These are phyloP conservation scores for Davidsoniella australis DNA, from an alignment of 2,329 filamentous ascomycete species.

Conservation along the genomic window DNA sequence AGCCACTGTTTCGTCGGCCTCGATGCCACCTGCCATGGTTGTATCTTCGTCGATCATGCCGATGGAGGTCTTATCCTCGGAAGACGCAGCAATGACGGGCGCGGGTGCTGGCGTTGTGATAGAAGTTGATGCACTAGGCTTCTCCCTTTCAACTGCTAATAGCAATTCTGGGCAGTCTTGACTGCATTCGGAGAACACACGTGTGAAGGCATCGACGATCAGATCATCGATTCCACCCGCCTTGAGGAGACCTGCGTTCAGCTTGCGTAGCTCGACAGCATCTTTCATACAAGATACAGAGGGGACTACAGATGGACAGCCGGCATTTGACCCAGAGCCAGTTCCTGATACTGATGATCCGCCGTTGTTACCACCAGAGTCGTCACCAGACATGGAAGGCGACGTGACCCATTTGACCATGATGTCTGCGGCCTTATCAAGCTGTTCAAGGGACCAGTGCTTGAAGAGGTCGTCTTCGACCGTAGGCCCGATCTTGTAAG, in stretches of 20 bases:
- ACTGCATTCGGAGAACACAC: constrained; percentile 9
- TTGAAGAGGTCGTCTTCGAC: constrained; percentile 39
- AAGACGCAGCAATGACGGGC: not conserved
- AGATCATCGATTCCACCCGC: constrained; percentile 74
- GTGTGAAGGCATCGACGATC: constrained; percentile 75
- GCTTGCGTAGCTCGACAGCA: constrained; percentile 41
- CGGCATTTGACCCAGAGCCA: not conserved
- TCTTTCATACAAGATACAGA: constrained; percentile 40
- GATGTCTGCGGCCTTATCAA: constrained; percentile 37
- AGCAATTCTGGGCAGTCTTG: constrained; percentile 6
- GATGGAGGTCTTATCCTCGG: constrained; percentile 11
- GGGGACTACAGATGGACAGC: constrained; percentile 10
- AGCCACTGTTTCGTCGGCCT: constrained; percentile 12
- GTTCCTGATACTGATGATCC: not conserved
- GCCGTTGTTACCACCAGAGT: not conserved
- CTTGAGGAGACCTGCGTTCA: constrained; percentile 82
- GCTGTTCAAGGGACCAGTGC: constrained; percentile 34
- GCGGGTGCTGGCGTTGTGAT: not conserved
- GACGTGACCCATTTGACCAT: constrained; percentile 36
- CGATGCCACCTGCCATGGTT: constrained; percentile 17
- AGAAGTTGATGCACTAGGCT: constrained; percentile 14
- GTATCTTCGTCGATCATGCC: constrained; percentile 3
- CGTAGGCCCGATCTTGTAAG: constrained; percentile 27
- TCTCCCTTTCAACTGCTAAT: constrained; percentile 17
- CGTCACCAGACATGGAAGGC: constrained; percentile 17